A percentile compares a stretch with the other conserved stretches of the same genome.
Conservation (phyloP, 73 alveolate species). For the Stentor roeselii region DNA sequence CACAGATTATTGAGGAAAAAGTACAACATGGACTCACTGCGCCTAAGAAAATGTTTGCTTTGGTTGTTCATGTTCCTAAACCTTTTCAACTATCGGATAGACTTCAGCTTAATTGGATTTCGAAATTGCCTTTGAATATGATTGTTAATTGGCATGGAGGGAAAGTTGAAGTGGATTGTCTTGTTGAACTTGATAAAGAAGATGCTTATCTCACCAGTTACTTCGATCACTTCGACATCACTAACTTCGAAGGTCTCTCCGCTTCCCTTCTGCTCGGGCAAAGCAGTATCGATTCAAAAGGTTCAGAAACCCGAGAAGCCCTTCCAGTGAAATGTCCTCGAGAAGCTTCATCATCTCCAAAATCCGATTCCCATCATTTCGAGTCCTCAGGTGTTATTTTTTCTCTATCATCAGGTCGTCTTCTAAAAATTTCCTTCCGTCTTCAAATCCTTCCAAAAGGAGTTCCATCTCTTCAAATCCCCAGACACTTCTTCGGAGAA, state of each 20-base stretch:
- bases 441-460: conserved; percentile 43
- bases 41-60: background rate
- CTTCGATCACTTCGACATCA: background rate
- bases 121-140: background rate
- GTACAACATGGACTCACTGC: conserved; percentile 4
- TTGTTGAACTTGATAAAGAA: conserved; percentile 12
- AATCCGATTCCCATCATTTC: background rate
- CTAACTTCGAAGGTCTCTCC: conserved; percentile 7
- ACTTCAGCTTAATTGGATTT: background rate
- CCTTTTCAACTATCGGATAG: conserved; percentile 12
- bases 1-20: background rate
- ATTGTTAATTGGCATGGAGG: background rate
- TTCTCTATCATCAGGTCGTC: background rate
- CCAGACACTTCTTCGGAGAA: conserved; percentile 62
- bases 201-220: background rate
- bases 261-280: conserved; percentile 50
- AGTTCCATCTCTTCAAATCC: conserved; percentile 48
- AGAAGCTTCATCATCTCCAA: background rate
- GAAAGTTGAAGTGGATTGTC: background rate
- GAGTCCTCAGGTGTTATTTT: conserved; percentile 9
- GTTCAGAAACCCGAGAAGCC: conserved; percentile 46
- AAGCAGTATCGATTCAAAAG: conserved; percentile 55
- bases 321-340: conserved; percentile 29
- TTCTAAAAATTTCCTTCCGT: conserved; percentile 18
- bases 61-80: background rate